Evolutionary conservation across 139 green algal genomes (phyloP), one percentile per base, ranked within the genome.

Genomic region (Gonium pectorale): DNA sequence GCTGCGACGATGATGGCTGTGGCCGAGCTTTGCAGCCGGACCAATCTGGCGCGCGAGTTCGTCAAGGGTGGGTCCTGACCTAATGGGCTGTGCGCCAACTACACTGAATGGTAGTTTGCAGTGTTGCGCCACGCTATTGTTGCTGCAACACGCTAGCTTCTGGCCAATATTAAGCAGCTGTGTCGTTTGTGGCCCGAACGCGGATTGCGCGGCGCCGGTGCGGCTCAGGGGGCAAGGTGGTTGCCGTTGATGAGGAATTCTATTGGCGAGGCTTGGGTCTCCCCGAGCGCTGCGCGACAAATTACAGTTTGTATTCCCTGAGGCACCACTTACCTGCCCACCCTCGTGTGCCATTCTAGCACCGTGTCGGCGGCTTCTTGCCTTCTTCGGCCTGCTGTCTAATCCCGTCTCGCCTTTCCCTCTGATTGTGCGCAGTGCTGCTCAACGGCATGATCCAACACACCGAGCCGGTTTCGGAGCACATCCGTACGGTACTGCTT

Each of bases 271-370:
- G 62, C 67, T 59, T 35, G 66, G 60, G 5, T n/a, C 7, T 2
- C 24, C 68, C 46, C 4, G 22, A 31, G 62, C 77, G 6, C 62
- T 83, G 77, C 60, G 77, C 75, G 60, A 72, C 40, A 63, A 26
- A 67, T 79, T 68, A 89, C 87, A 96, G 94, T 96, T 96, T 96
- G 93, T 96, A 96, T 96, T 96, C 93, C 91, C 93, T 96, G 93
- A 96, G 89, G 93, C 89, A 56, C 49, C 49, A 56, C n/a, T n/a
- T 56, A 56, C 49, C 49, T 26, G 49, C 13, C 49, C 49, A 26
- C 49, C 49, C 49, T 56, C 17, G 13, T 17, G 13, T 13, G 13
- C 49, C 13, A 56, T 56, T 17, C 49, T 56, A 13, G 49, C 49
- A 26, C 49, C 49, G 13, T 56, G 49, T 17, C 17, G 13, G 17